Evolutionary conservation across 805 yeast species (phyloP), one percentile per base, ranked within the genome.

Genomic region (Hanseniaspora occidentalis): DNA sequence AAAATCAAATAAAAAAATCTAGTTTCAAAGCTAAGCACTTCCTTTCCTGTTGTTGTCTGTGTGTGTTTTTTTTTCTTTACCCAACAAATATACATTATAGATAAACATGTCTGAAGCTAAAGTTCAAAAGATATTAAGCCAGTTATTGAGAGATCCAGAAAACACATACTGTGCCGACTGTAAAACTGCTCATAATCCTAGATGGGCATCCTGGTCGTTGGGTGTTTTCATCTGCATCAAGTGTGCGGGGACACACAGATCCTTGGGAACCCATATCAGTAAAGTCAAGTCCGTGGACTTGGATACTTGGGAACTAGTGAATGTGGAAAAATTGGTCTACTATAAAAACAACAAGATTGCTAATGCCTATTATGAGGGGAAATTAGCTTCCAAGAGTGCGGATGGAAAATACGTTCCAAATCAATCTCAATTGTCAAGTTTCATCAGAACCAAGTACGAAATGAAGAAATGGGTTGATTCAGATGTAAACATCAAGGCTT

Each of bases 131-230:
- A 79, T 84, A 31, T 66, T 92, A 46, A 77, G 77, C 58, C 75
- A 79, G 24, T 68, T 92, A 24, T 70, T 92, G 35, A 77, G 75
- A 43, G 95, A 85, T 50, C 77, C 77, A 1, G 75, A 75, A 27
- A 92, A 92, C 66, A 75, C 73, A 52, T 58, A 65, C 35, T 89
- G 98, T 60, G 95, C 88, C 2, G 98, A 89, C 60, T 89, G 98
- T 63, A 89, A 92, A 59, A 71, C 77, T 0, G 72, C 89, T 11
- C 71, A 80, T 26, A 94, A 89, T 60, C 98, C 98, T 18, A 71
- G 97, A 41, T 89, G 98, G 98, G 96, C 97, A 9, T 79, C 94
- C 16, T 89, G 96, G 96, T 86, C 81, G 50, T 60, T 89, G 40
- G 98, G 98, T 19, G 76, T 92, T 42, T 88, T 92, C 53, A 73